These are phyloP conservation scores for Colletotrichum magnum DNA, from an alignment of 2,329 filamentous ascomycete genomes.

Conservation along the genomic window DNA sequence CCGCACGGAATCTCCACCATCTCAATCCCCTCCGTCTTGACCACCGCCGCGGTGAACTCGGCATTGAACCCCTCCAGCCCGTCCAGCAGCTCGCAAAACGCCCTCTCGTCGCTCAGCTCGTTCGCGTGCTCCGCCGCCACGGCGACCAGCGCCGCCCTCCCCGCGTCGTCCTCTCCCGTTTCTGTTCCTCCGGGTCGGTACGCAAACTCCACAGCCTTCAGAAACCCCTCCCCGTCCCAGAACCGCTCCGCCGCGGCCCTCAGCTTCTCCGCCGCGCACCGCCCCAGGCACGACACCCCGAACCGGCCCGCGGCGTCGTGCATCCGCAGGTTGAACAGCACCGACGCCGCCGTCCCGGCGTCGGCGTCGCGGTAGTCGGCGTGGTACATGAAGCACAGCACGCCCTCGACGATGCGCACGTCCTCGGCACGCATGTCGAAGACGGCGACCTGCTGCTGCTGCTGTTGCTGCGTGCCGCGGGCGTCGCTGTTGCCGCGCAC, in stretches of 20 bases:
- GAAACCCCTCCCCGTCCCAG: background rate
- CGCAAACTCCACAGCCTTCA: background rate
- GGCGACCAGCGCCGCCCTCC: background rate
- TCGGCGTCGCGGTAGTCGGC: slow-evolving; percentile 6
- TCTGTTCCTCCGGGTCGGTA: background rate
- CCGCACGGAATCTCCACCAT: background rate
- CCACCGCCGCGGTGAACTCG: slow-evolving; percentile 8
- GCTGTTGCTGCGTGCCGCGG: background rate
- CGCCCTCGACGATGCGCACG: background rate
- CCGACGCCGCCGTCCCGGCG: background rate
- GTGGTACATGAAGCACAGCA: background rate
- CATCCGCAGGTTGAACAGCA: background rate
- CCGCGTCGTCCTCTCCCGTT: background rate
- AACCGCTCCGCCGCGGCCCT: background rate
- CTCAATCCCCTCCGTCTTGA: background rate
- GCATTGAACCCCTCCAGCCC: background rate
- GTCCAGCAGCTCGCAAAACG: background rate
- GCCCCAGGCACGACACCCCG: background rate
- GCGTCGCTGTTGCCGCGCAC: background rate
- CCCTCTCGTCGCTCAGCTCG: background rate
- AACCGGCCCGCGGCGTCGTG: slow-evolving; percentile 2
- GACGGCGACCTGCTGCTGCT: background rate
- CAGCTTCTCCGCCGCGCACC: background rate
- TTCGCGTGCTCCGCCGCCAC: background rate
- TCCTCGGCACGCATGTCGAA: background rate